phyloP scores from a whole-genome alignment of 805 yeast genomes.

The Hanseniaspora hatyaiensis region DNA sequence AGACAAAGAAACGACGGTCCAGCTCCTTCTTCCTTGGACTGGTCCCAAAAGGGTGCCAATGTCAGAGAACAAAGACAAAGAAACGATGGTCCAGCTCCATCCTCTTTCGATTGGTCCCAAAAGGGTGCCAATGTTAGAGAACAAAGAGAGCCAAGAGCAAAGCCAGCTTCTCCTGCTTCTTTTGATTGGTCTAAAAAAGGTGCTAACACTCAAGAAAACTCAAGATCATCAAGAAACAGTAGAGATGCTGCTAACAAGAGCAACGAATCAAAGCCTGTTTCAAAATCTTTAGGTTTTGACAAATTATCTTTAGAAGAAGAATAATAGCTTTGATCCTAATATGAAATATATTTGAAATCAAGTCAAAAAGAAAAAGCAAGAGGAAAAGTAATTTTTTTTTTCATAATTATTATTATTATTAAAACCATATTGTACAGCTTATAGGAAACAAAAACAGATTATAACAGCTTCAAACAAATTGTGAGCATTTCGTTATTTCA shows the following conservation, averaged over 20 bases:
- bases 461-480: too few species aligned
- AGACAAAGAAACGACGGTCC: neutral
- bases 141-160: neutral
- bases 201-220: neutral
- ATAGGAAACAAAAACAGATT: too few species aligned
- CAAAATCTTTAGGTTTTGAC: slow-evolving; percentile 7
- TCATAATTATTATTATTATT: neutral
- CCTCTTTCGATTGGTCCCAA: slow-evolving; percentile 5
- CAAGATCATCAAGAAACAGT: slow-evolving; percentile 1
- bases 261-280: neutral
- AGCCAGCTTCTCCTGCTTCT: neutral
- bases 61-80: slow-evolving; percentile 1
- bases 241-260: neutral
- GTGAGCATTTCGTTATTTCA: too few species aligned
- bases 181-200: slow-evolving; percentile 9
- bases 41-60: slow-evolving; percentile 11
- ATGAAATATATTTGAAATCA: neutral
- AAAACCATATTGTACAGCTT: too few species aligned
- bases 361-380: neutral
- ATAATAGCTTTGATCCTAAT: neutral
- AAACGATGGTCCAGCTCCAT: neutral
- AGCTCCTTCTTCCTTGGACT: neutral
- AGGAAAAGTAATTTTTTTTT: neutral
- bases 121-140: slow-evolving; percentile 5
- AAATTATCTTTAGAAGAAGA: slow-evolving; percentile 9